These are phyloP conservation scores for Panicum virgatum DNA, from an alignment of 202 grass and related monocot genomes.

Conservation along the genomic window DNA sequence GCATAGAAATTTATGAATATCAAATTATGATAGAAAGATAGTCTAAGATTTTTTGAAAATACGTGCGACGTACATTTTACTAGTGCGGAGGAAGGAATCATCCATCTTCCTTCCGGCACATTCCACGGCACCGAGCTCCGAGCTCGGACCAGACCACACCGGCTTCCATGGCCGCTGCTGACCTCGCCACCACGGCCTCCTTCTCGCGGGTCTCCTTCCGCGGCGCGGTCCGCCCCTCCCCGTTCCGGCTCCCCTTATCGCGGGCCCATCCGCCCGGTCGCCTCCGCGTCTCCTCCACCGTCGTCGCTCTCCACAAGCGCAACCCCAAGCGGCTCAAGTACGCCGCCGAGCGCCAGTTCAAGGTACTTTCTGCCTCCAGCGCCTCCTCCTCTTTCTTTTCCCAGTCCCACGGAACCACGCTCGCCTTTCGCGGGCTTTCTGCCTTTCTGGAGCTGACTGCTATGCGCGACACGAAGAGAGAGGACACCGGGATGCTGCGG, in stretches of 20 bases:
- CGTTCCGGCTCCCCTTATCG: background rate
- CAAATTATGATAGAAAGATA: too few species aligned
- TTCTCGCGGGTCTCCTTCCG: too few species aligned
- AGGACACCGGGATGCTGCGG: constrained; percentile 62
- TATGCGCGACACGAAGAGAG: constrained; percentile 49
- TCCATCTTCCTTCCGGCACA: background rate
- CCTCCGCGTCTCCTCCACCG: constrained; percentile 27
- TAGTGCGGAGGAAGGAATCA: background rate
- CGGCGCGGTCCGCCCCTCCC: background rate
- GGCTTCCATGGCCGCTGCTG: constrained; percentile 18
- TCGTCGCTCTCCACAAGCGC: constrained; percentile 70
- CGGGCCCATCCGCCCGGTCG: background rate
- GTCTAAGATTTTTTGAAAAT: too few species aligned
- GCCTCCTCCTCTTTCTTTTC: too few species aligned
- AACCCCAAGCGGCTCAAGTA: constrained; percentile 95
- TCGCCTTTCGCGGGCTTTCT: too few species aligned
- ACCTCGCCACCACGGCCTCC: constrained; percentile 10
- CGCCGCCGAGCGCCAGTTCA: constrained; percentile 67
- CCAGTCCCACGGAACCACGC: background rate
- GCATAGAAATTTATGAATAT: too few species aligned
- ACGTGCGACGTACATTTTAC: too few species aligned
- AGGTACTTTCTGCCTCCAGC: constrained; percentile 33
- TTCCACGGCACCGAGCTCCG: background rate
- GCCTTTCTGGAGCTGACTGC: background rate
- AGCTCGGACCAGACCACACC: background rate